Base-by-base conservation (phyloP, 2,329 filamentous ascomycete genomes). In the Sporothrix euskadiensis region DNA sequence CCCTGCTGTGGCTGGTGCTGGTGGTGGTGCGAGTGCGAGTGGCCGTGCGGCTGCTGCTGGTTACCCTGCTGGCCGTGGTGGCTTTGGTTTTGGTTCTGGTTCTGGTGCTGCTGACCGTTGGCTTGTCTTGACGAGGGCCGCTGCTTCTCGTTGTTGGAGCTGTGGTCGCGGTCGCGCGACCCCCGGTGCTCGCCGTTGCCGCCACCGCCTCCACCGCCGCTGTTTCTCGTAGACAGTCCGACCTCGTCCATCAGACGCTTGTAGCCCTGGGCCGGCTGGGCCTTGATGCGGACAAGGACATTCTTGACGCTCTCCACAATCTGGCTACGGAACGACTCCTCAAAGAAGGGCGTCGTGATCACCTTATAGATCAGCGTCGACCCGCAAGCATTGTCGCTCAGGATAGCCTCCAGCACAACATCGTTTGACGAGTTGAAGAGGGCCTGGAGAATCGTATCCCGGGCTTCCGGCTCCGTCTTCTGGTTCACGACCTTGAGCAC, bases 211-310 rank as follows among this genome's bases (percentile, higher is more conserved):
- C 82, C 78, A 49, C 82, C 80, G 3, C 72, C 73, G 44, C 78
- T 77, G 63, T 80, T 82, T 59, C 90, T 84, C 39, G 89, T 91
- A 6, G 95, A 97, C 52, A 99, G 84, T 74, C 95, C 94, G 77
- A 99, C 96, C 81, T 99, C 96, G 79, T 99, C 96, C 96, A 99
- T 99, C 74, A 99, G 84, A 71, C 96, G 92, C 87, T 98, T 99
- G 85, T 99, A 99, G 71, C 96, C 96, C 83, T 98, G 96, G 75
- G 91, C 92, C 19, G 96, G 94, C 79, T 97, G 93, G 6, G 94
- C 95, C 84, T 98, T 98, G 82, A 98, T 91, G 78, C 92, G 92
- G 47, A 95, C 83, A 47, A 99, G 87, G 54, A 98, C 94, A 78
- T 90, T 93, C 79, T 95, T 94, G 70, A 99, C 93, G 74, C 94